A percentile compares a stretch with the other conserved stretches of the same genome.
phyloP scores from a whole-genome alignment of 2,329 filamentous ascomycete genomes.

The Aureobasidium mangrovei region DNA sequence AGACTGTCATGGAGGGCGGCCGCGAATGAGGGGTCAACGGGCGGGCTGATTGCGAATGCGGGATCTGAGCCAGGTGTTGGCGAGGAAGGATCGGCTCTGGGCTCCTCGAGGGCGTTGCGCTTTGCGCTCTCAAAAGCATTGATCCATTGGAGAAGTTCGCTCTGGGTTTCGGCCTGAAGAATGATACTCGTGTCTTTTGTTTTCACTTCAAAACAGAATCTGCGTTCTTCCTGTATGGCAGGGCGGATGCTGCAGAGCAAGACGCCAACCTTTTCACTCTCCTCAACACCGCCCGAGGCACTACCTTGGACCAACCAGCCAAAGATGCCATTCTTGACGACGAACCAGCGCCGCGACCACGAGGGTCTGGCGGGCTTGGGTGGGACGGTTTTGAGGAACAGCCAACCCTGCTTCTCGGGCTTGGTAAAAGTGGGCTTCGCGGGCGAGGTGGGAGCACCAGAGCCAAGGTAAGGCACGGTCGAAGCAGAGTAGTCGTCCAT shows the following conservation, averaged over 20 bases:
- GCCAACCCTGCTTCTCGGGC: conserved; percentile 84
- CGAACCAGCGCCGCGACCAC: conserved; percentile 92
- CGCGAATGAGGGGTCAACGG: conserved; percentile 82
- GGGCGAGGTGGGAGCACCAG: conserved; percentile 42
- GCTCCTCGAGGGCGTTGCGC: conserved; percentile 76
- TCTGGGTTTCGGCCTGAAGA: conserved; percentile 86
- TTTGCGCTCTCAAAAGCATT: conserved; percentile 90
- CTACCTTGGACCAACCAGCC: conserved; percentile 82
- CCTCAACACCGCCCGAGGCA: conserved; percentile 75
- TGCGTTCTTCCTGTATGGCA: conserved; percentile 81
- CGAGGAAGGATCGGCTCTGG: conserved; percentile 40
- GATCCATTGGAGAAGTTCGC: conserved; percentile 89
- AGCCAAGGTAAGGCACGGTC: conserved; percentile 79
- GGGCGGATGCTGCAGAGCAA: conserved; percentile 87
- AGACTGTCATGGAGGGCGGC: conserved; percentile 63
- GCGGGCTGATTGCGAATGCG: conserved; percentile 86
- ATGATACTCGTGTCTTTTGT: conserved; percentile 88
- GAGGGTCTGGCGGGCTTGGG: conserved; percentile 84
- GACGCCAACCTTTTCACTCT: conserved; percentile 93
- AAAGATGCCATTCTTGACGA: conserved; percentile 90
- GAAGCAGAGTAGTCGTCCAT: conserved; percentile 86
- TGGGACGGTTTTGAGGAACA: conserved; percentile 71
- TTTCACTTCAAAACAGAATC: conserved; percentile 98
- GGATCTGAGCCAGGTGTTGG: conserved; percentile 48
- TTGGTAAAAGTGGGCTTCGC: conserved; percentile 44